Percentiles rank a stretch among this genome's conserved stretches.
Conservation (phyloP, 2,329 filamentous ascomycete species). For the Mycocentrospora acerina region DNA sequence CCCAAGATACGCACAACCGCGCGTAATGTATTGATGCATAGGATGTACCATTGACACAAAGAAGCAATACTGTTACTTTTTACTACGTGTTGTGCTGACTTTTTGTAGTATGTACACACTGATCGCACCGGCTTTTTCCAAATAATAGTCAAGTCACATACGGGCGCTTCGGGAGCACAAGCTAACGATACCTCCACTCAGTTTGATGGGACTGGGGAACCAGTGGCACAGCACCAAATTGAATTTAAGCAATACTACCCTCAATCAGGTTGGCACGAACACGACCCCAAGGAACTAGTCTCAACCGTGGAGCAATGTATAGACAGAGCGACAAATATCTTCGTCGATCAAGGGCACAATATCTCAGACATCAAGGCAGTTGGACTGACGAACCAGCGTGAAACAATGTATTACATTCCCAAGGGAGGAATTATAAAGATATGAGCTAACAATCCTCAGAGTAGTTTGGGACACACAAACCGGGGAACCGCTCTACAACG, state of each 20-base stretch:
- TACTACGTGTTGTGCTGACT: too few species aligned
- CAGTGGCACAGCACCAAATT: conserved; percentile 80
- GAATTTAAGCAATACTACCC: conserved; percentile 86
- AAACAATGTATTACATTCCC: conserved; percentile 54
- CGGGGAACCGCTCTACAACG: conserved; percentile 78
- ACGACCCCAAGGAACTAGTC: conserved; percentile 77
- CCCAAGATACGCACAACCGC: too few species aligned
- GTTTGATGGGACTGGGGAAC: conserved; percentile 76
- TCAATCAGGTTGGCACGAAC: conserved; percentile 87
- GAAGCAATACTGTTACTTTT: too few species aligned
- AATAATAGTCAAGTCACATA: too few species aligned
- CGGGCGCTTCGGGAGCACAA: too few species aligned
- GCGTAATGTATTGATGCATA: too few species aligned
- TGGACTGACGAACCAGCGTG: conserved; percentile 88
- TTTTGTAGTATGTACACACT: too few species aligned
- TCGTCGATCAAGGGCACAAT: conserved; percentile 68
- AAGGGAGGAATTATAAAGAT: too few species aligned
- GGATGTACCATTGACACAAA: too few species aligned
- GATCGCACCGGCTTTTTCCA: too few species aligned
- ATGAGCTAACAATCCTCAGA: conserved; percentile 42
- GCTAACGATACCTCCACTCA: too few species aligned
- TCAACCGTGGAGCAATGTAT: conserved; percentile 77
- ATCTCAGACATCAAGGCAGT: conserved; percentile 71
- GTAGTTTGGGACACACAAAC: conserved; percentile 81
- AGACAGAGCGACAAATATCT: conserved; percentile 70